phyloP scores from a whole-genome alignment of 257 asterid genomes.

The Ocimum tenuiflorum region DNA sequence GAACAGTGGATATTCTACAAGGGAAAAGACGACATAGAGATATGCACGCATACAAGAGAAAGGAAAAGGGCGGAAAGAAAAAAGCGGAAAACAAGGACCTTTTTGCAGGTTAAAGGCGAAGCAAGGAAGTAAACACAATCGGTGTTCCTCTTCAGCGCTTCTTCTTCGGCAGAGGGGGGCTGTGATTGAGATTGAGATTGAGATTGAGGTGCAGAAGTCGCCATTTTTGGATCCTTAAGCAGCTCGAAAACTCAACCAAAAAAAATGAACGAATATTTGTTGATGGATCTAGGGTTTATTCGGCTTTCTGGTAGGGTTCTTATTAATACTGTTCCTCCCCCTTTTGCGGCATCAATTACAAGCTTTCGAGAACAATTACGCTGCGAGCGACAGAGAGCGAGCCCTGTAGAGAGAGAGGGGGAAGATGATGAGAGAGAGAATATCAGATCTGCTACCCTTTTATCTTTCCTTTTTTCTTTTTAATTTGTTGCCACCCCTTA shows the following conservation, averaged over 20 bases:
- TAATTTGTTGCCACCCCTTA: neutral
- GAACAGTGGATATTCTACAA: neutral
- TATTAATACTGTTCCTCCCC: constrained; percentile 20
- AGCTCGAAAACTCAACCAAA: constrained; percentile 14
- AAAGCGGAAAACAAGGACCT: constrained; percentile 33
- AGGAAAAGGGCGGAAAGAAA: neutral
- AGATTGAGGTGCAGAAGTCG: constrained; percentile 26
- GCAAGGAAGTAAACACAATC: constrained; percentile 94
- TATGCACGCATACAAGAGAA: neutral
- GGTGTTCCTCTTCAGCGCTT: constrained; percentile 60
- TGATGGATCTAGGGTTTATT: constrained; percentile 39
- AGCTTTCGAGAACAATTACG: neutral
- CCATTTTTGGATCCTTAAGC: constrained; percentile 28
- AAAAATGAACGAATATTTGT: neutral
- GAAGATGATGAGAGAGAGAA: constrained; percentile 7
- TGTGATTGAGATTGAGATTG: constrained; percentile 26
- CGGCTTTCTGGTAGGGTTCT: constrained; percentile 18
- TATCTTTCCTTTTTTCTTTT: neutral
- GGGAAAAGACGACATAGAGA: neutral
- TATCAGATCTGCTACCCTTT: constrained; percentile 27
- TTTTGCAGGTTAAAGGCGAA: constrained; percentile 93
- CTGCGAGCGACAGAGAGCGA: constrained; percentile 12
- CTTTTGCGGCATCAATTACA: constrained; percentile 27
- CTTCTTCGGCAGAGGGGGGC: constrained; percentile 51
- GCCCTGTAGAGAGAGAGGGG: neutral